Evolutionary conservation across 495 filamentous ascomycete species (phyloP).

Genomic region (Pyronema domesticum): DNA sequence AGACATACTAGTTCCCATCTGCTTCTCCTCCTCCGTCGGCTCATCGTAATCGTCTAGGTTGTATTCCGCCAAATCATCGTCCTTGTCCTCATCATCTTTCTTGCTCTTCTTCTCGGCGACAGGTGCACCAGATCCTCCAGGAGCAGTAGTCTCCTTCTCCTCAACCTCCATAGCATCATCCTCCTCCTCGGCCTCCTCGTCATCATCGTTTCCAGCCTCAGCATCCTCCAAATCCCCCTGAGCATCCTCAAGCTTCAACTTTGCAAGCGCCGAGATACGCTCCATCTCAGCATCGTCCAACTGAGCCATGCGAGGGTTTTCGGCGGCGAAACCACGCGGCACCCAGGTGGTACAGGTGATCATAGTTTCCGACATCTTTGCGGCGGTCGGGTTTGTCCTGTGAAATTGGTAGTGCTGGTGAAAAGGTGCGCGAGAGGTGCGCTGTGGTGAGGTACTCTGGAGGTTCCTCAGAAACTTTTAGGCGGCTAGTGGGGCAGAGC

Average conservation of each 20-base stretch:
- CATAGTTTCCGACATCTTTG: slow-evolving; percentile 1
- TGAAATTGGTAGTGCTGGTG: neutral
- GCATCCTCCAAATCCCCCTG: slow-evolving; percentile 49
- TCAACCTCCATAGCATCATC: slow-evolving; percentile 22
- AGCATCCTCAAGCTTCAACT: slow-evolving; percentile 82
- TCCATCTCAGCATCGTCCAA: slow-evolving; percentile 86
- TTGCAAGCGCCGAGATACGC: slow-evolving; percentile 74
- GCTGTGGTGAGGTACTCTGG: neutral
- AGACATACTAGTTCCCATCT: slow-evolving; percentile 40
- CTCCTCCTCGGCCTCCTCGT: neutral
- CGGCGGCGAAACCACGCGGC: slow-evolving; percentile 78
- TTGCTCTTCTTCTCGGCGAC: slow-evolving; percentile 14
- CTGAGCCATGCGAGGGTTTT: slow-evolving; percentile 74
- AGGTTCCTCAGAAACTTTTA: neutral
- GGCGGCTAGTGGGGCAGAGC: neutral
- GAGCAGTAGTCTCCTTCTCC: slow-evolving; percentile 32
- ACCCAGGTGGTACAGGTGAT: slow-evolving; percentile 92
- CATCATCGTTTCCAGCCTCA: neutral
- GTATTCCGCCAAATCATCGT: slow-evolving; percentile 86
- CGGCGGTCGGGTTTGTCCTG: neutral
- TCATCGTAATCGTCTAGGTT: slow-evolving; percentile 62
- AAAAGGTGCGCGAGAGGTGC: neutral
- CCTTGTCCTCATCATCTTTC: slow-evolving; percentile 25
- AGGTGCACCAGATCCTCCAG: slow-evolving; percentile 1
- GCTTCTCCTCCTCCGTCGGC: slow-evolving; percentile 35